phyloP scores from a whole-genome alignment of 768 basidiomycete genomes.

The Trametopsis cervina region DNA sequence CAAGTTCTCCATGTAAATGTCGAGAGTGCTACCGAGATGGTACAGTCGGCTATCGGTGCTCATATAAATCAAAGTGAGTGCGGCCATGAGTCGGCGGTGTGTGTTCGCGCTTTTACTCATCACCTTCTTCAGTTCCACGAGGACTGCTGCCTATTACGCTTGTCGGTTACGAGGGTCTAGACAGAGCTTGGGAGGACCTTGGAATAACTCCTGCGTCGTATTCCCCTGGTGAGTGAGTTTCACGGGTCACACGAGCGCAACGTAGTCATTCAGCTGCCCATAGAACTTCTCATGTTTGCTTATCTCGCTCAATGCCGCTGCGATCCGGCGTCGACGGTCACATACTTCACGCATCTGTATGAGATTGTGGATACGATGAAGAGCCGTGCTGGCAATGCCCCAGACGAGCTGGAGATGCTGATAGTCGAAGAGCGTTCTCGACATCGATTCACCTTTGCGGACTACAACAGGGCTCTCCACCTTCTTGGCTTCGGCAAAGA shows the following conservation, averaged over 20 bases:
- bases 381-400: slow-evolving; percentile 38
- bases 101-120: too few relatives aligned
- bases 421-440: slow-evolving; percentile 55
- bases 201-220: slow-evolving; percentile 65
- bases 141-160: slow-evolving; percentile 39
- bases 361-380: slow-evolving; percentile 44
- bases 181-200: slow-evolving; percentile 38
- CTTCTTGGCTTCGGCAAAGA: slow-evolving; percentile 64
- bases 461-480: slow-evolving; percentile 40
- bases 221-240: slow-evolving; percentile 47
- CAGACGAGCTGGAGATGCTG: slow-evolving; percentile 47
- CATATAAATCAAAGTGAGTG: slow-evolving; percentile 70
- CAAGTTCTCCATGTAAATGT: slow-evolving; percentile 31
- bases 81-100: too few relatives aligned
- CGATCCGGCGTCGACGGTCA: slow-evolving; percentile 55
- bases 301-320: slow-evolving; percentile 80
- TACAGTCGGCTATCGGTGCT: slow-evolving; percentile 66
- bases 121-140: slow-evolving; percentile 41
- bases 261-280: too few relatives aligned
- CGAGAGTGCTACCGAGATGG: slow-evolving; percentile 60
- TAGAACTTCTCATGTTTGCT: slow-evolving; percentile 71
- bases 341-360: slow-evolving; percentile 57
- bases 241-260: too few relatives aligned
- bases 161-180: slow-evolving; percentile 32
- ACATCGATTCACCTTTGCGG: slow-evolving; percentile 54